Evolutionary conservation across 306 rosid genomes (phyloP).

Genomic region (Sechiopsis laciniata): DNA sequence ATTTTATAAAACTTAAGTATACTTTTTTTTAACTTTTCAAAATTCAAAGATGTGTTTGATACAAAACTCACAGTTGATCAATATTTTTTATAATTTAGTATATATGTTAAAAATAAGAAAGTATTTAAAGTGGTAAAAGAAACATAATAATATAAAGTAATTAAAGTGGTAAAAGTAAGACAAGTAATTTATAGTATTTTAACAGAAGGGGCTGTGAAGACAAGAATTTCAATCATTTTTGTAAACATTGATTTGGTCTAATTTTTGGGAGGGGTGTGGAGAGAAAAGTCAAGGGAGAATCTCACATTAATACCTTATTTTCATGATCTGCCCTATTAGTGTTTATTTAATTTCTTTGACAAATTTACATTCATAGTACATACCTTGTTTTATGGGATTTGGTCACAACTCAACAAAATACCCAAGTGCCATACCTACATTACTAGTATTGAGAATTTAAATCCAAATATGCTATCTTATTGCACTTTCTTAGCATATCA

Average conservation of each 20-base stretch:
- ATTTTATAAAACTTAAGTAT: no score
- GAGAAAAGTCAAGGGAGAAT: constrained; percentile 16
- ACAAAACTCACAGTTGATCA: no score
- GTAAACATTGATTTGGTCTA: constrained; percentile 6
- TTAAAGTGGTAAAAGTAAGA: not conserved
- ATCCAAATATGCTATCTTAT: no score
- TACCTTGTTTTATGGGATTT: constrained; percentile 19
- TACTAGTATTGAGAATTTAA: no score
- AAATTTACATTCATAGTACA: constrained; percentile 8
- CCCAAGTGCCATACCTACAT: no score
- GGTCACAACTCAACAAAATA: not conserved
- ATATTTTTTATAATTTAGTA: no score
- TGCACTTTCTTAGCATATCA: no score
- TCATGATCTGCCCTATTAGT: not conserved
- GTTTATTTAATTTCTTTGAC: no score
- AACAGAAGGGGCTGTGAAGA: not conserved
- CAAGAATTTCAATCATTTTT: not conserved
- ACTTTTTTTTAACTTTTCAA: no score
- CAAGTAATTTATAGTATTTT: not conserved
- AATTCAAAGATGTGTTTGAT: no score
- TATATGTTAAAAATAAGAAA: no score
- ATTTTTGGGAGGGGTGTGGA: constrained; percentile 3
- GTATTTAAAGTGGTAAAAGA: no score
- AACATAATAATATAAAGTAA: not conserved
- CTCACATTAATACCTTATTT: constrained; percentile 19